Conservation (phyloP, 108 stramenopile species). For the Nannochloropsis granulata region DNA sequence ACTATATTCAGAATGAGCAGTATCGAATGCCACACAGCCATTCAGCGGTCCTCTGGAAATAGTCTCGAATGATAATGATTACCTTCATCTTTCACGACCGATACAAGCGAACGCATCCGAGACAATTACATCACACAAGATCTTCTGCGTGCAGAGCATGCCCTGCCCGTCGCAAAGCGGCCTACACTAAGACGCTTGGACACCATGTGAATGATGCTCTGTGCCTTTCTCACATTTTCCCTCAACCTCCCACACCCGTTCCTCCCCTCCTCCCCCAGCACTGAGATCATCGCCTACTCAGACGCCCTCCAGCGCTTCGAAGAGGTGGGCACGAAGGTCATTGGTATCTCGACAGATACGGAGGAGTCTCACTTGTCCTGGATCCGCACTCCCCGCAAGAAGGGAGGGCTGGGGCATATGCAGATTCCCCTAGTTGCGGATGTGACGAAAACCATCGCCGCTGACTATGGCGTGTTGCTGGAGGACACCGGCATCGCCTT, state of each 20-base stretch:
- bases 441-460: conserved; percentile 38
- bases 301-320: conserved; percentile 25
- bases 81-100: too few relatives aligned
- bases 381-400: conserved; percentile 30
- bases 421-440: conserved; percentile 43
- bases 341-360: conserved; percentile 35
- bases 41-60: too few relatives aligned
- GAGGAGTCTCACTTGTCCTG: conserved; percentile 39
- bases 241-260: not conserved
- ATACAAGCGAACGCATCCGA: too few relatives aligned
- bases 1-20: too few relatives aligned
- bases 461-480: conserved; percentile 38
- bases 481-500: conserved; percentile 33
- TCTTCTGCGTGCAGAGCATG: too few relatives aligned
- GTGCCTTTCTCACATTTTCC: not conserved
- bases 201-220: too few relatives aligned
- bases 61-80: too few relatives aligned
- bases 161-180: too few relatives aligned
- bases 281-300: conserved; percentile 42
- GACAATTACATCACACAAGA: too few relatives aligned
- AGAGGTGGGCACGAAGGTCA: conserved; percentile 12
- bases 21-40: too few relatives aligned
- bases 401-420: conserved; percentile 42
- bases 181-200: too few relatives aligned
- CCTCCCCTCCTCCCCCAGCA: not conserved